Evolutionary conservation across 345 rosid genomes (phyloP).

Genomic region (Populus simonii): DNA sequence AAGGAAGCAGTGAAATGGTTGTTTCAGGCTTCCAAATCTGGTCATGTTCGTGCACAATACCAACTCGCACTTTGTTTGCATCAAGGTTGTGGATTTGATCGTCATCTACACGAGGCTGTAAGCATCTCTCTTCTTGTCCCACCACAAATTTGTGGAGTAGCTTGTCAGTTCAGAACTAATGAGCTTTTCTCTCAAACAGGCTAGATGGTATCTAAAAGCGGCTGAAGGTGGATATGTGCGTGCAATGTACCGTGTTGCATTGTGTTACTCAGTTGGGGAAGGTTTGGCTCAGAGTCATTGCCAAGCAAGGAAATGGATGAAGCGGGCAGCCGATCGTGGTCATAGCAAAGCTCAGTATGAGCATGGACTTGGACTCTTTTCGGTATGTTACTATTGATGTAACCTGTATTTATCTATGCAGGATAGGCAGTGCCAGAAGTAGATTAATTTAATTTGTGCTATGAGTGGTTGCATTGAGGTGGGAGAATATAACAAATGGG

Average conservation of each 20-base stretch:
- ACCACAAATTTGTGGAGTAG: background rate
- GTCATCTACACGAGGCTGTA: constrained; percentile 68
- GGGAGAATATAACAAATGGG: background rate
- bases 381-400: constrained; percentile 42
- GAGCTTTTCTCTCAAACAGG: constrained; percentile 35
- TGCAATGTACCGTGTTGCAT: constrained; percentile 83
- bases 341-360: constrained; percentile 89
- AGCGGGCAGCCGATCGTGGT: constrained; percentile 82
- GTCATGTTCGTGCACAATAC: constrained; percentile 77
- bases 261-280: constrained; percentile 76
- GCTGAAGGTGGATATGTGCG: constrained; percentile 83
- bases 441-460: background rate
- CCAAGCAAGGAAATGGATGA: constrained; percentile 86
- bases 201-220: constrained; percentile 74
- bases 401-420: background rate
- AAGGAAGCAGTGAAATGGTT: constrained; percentile 75
- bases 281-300: constrained; percentile 56
- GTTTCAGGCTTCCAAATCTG: constrained; percentile 50
- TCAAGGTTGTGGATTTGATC: constrained; percentile 53
- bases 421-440: background rate
- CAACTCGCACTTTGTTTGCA: constrained; percentile 84
- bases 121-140: constrained; percentile 4
- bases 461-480: background rate
- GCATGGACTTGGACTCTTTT: constrained; percentile 76
- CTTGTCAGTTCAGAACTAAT: background rate